A percentile compares a stretch with the other conserved stretches of the same genome.
phyloP scores from a whole-genome alignment of 345 rosid species.

The Acer yangbiense region DNA sequence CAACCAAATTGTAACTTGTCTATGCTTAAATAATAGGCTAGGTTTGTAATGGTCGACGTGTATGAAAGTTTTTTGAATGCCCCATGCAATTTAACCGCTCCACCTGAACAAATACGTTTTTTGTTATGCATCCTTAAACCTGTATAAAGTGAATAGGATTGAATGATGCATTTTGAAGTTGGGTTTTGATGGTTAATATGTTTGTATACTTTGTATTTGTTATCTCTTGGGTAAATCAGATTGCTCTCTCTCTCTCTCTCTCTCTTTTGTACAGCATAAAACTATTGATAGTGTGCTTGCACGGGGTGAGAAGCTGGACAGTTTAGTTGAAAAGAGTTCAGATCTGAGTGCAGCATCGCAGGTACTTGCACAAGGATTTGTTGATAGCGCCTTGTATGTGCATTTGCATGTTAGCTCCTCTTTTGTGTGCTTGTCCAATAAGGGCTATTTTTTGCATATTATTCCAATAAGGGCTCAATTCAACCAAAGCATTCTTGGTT shows the following conservation, averaged over 20 bases:
- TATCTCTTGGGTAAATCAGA: not conserved
- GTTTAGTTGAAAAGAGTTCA: constrained; percentile 97
- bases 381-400: not conserved
- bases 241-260: not conserved
- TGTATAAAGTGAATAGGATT: not conserved
- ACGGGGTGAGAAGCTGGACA: constrained; percentile 96
- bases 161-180: too few relatives aligned
- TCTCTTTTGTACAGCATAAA: constrained; percentile 69
- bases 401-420: not conserved
- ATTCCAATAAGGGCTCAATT: too few relatives aligned
- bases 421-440: not conserved
- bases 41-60: not conserved
- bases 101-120: not conserved
- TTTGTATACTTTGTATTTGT: not conserved
- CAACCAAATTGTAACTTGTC: not conserved
- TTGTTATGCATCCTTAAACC: not conserved
- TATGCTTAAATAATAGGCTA: not conserved
- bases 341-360: constrained; percentile 96
- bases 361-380: constrained; percentile 42
- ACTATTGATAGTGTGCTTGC: constrained; percentile 97
- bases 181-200: not conserved
- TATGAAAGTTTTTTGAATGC: not conserved
- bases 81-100: not conserved
- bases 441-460: too few relatives aligned
- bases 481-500: too few relatives aligned